Percentiles rank a stretch among this genome's conserved stretches.
phyloP scores from a whole-genome alignment of 1,139 yeast species.

The Pneumocystis wakefieldiae region DNA sequence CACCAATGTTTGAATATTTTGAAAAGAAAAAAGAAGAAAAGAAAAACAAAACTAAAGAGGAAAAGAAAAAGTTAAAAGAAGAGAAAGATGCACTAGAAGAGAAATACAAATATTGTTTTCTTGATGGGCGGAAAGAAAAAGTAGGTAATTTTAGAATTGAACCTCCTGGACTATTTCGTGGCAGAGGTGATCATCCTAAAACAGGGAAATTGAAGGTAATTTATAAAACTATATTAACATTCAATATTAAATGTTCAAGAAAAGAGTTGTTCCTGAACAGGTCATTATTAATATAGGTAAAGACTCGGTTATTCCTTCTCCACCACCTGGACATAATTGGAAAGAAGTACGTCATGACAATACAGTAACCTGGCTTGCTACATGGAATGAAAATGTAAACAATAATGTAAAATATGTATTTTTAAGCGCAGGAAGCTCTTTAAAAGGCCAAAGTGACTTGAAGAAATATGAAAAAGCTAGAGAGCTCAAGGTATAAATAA shows the following conservation, averaged over 20 bases:
- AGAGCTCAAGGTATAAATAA: conserved; percentile 30
- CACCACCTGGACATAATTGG: conserved; percentile 85
- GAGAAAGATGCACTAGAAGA: conserved; percentile 69
- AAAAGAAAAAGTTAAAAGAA: conserved; percentile 54
- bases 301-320: conserved; percentile 56
- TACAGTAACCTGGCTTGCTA: conserved; percentile 89
- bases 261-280: conserved; percentile 74
- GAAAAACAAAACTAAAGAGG: conserved; percentile 49
- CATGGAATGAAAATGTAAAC: conserved; percentile 90
- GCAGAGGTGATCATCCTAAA: conserved; percentile 94
- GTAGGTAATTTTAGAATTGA: conserved; percentile 90
- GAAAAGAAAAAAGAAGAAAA: conserved; percentile 60
- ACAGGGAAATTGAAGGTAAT: conserved; percentile 52
- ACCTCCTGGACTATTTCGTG: conserved; percentile 91
- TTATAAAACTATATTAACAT: not conserved
- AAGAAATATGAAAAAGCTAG: conserved; percentile 91
- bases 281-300: conserved; percentile 70
- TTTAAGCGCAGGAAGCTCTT: conserved; percentile 78
- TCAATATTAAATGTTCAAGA: conserved; percentile 14
- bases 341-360: conserved; percentile 78
- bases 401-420: conserved; percentile 75
- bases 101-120: conserved; percentile 59
- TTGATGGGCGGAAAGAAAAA: conserved; percentile 80
- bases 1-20: conserved; percentile 56
- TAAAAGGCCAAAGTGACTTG: conserved; percentile 81